Conservation (phyloP, 768 basidiomycete species). For the Cubamyces lactineus region DNA sequence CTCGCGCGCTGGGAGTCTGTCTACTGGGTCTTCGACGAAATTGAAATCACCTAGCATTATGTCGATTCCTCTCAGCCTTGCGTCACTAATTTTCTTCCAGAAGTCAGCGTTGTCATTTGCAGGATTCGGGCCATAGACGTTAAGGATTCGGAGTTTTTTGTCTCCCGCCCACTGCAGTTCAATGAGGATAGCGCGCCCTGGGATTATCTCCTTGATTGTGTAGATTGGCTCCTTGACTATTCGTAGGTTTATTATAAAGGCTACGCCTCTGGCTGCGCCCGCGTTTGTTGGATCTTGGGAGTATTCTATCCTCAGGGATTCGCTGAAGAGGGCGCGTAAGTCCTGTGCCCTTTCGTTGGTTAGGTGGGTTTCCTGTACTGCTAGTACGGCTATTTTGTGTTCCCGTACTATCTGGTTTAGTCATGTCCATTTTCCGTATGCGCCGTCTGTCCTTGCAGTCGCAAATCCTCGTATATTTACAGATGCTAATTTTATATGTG, state of each 20-base stretch:
- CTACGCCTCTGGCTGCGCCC: too few species aligned
- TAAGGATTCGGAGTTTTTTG: neutral
- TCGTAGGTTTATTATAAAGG: too few species aligned
- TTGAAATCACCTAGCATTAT: constrained; percentile 39
- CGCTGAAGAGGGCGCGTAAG: neutral
- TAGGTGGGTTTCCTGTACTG: neutral
- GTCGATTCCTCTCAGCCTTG: too few species aligned
- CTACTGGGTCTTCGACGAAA: constrained; percentile 33
- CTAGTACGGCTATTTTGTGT: neutral
- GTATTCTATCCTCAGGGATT: neutral
- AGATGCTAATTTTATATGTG: too few species aligned
- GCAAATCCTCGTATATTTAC: too few species aligned
- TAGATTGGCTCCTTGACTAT: too few species aligned
- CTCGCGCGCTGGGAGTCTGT: neutral
- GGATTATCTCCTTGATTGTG: too few species aligned
- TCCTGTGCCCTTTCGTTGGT: neutral
- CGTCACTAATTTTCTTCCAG: neutral
- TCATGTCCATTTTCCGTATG: neutral
- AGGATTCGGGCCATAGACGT: neutral
- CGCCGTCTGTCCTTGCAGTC: too few species aligned
- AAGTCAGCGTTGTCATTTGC: neutral
- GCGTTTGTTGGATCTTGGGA: too few species aligned
- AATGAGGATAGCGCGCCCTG: too few species aligned
- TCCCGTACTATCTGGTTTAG: neutral
- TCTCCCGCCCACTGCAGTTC: neutral